These are phyloP conservation scores for Rhamnella rubrinervis DNA, from an alignment of 331 rosid genomes.

Conservation along the genomic window DNA sequence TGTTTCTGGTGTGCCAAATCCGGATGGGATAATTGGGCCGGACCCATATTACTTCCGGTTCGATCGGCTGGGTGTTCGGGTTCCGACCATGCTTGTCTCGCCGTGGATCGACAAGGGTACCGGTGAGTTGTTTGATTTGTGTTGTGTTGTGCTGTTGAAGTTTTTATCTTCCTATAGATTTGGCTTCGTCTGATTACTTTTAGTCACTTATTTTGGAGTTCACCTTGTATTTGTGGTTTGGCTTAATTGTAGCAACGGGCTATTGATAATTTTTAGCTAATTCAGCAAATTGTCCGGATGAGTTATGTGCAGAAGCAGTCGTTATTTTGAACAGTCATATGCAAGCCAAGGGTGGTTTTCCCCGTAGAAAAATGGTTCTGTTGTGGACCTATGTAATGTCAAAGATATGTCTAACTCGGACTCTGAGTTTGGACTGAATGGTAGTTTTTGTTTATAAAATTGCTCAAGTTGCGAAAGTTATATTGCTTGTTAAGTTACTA, in stretches of 20 bases:
- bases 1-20: constrained; percentile 71
- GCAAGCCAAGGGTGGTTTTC: neutral
- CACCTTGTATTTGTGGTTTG: neutral
- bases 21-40: constrained; percentile 80
- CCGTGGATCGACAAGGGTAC: constrained; percentile 91
- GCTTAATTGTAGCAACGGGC: too few species aligned
- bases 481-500: neutral
- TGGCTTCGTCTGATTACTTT: neutral
- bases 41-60: constrained; percentile 79
- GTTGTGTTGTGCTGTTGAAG: neutral
- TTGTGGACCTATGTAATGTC: too few species aligned
- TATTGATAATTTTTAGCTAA: too few species aligned
- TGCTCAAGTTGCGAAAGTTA: too few species aligned
- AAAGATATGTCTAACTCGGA: too few species aligned
- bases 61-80: constrained; percentile 82
- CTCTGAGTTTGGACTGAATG: too few species aligned
- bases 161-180: neutral
- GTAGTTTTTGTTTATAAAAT: too few species aligned
- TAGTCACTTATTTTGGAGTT: neutral
- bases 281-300: neutral
- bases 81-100: constrained; percentile 75
- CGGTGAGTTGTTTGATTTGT: constrained; percentile 43
- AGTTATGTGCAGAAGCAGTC: neutral
- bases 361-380: neutral
- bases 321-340: neutral